phyloP scores from a whole-genome alignment of 306 rosid genomes.

The Begonia peltatifolia region DNA sequence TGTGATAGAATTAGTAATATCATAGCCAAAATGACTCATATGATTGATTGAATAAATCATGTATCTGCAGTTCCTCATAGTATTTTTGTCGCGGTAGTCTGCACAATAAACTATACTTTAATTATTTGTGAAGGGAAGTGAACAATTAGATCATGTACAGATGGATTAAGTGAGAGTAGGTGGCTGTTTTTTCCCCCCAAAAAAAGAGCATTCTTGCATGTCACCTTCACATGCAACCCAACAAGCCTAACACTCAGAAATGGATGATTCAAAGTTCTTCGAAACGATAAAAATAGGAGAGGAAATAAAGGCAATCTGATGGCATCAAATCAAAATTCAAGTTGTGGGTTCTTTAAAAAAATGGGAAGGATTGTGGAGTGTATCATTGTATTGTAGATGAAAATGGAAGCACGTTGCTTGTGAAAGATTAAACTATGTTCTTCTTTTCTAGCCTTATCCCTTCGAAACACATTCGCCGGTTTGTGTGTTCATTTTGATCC shows the following conservation, averaged over 20 bases:
- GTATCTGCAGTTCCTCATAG: no score
- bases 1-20: no score
- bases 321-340: neutral
- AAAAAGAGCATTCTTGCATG: conserved; percentile 15
- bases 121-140: no score
- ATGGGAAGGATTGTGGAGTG: conserved; percentile 17
- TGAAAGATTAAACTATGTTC: conserved; percentile 22
- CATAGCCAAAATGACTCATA: no score
- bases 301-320: conserved; percentile 11
- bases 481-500: neutral
- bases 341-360: conserved; percentile 12
- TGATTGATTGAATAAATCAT: no score
- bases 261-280: conserved; percentile 4
- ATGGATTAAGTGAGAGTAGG: no score
- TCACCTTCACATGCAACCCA: conserved; percentile 37
- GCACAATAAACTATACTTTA: no score
- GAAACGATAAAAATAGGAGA: neutral
- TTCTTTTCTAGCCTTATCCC: conserved; percentile 4
- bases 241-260: conserved; percentile 19
- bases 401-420: conserved; percentile 36
- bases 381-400: conserved; percentile 20
- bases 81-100: no score
- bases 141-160: no score
- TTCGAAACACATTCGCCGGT: conserved; percentile 1
- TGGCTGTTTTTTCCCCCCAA: conserved; percentile 18